Conservation (phyloP, 305 asterid genomes). For the Stenogyne calaminthoides region DNA sequence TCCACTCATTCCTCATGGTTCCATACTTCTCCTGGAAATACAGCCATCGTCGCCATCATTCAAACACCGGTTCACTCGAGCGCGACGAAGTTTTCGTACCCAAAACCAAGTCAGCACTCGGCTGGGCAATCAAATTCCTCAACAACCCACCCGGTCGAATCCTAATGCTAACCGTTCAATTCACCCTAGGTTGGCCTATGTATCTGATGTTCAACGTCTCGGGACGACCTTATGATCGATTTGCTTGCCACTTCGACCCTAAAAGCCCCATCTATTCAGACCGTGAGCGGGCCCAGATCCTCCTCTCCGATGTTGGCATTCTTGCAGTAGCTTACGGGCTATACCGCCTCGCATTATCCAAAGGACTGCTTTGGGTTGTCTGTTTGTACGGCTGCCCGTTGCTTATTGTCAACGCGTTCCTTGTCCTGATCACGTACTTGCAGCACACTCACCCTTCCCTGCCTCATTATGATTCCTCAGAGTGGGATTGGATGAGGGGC, state of each 20-base stretch:
- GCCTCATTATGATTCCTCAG: conserved; percentile 76
- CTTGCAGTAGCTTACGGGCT: conserved; percentile 42
- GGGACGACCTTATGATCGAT: conserved; percentile 63
- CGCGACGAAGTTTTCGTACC: conserved; percentile 87
- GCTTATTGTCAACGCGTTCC: conserved; percentile 63
- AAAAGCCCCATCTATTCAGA: conserved; percentile 69
- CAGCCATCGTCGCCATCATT: conserved; percentile 89
- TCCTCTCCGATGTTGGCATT: conserved; percentile 63
- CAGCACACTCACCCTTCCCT: conserved; percentile 79
- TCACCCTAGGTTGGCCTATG: conserved; percentile 78
- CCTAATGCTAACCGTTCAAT: conserved; percentile 48
- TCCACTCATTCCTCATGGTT: conserved; percentile 63
- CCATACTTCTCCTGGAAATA: conserved; percentile 82
- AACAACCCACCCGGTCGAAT: conserved; percentile 77
- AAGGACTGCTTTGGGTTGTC: conserved; percentile 61
- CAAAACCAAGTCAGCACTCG: conserved; percentile 48
- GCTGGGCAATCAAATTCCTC: conserved; percentile 44
- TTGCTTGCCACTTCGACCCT: conserved; percentile 75
- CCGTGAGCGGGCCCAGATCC: conserved; percentile 63
- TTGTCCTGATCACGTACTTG: conserved; percentile 71
- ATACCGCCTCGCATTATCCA: conserved; percentile 44
- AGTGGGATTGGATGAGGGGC: conserved; percentile 90
- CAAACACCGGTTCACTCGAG: conserved; percentile 73
- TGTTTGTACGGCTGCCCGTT: conserved; percentile 60
- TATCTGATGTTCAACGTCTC: conserved; percentile 65